Base-by-base conservation (phyloP, 495 filamentous ascomycete genomes). In the Opeltia flavorubescens region DNA sequence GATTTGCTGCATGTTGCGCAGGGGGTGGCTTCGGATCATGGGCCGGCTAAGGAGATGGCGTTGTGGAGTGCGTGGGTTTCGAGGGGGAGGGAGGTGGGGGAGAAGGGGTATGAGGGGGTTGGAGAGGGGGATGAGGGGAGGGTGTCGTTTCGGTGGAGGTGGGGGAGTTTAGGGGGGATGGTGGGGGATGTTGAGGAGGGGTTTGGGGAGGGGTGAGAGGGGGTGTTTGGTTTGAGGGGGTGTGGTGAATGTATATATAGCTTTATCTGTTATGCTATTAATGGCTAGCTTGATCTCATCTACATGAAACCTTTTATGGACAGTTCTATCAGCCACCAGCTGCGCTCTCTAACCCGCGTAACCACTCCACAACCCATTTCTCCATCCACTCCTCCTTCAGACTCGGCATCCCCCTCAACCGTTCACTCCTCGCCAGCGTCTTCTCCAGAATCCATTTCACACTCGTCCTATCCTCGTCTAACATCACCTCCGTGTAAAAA, bases 341-440 rank as follows among this genome's bases (percentile, higher is more conserved):
- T n/a, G n/a, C n/a, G n/a, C n/a, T n/a, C n/a, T n/a, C n/a, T n/a
- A n/a, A n/a, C n/a, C n/a, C n/a, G n/a, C n/a, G n/a, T n/a, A n/a
- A n/a, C 49, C 46, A 51, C 23, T 47, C 18, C 23, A 23, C 21
- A 2, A 51, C 43, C 48, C 48, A 50, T 21, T 8, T 33, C 42
- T 40, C 23, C 48, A 50, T 38, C 48, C 48, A 50, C 18, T 50
- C 48, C 20, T 25, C 5, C 29, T 36, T 46, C 9, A 50, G 41
- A 12, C 29, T 4, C 13, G 21, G 30, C 42, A 50, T 15, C 17
- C 21, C 7, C 29, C 17, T 17, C 42, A 50, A 24, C 25, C 8
- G 34, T 23, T 15, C 2, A 27, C 48, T 50, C 42, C 15, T 12
- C 26, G 25, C 40, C 11, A 36, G 17, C 18, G 48, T 46, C n/a